Evolutionary conservation across 441 rosid genomes (phyloP), one percentile per base, ranked within the genome.

Genomic region (Gossypium schwendimanii): DNA sequence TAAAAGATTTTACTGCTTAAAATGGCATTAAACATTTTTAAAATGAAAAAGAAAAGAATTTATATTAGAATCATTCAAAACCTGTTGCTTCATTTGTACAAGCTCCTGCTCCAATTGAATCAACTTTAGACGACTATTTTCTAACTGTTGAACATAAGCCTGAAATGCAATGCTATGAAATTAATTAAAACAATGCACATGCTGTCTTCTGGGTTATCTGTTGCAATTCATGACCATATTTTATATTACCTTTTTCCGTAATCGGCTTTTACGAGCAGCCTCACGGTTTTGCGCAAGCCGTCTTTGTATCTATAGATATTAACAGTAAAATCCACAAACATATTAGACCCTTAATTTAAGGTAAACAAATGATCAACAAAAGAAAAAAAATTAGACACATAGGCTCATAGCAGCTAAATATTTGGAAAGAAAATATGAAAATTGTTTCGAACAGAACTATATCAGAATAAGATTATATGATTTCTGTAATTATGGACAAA

Each of bases 261-360:
- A 52, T 67, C 98, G 99, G 80, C 97, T 87, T 82, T 95, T 95
- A 71, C 97, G 94, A 60, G 99, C 98, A 82, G 99, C 99, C 81
- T 95, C 98, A 1, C 98, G 97, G 53, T 95, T 95, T 82, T 92
- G 98, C 17, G 98, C 98, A 65, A 95, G 97, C 63, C 99, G 89
- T 79, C 98, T 89, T 76, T 91, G 97, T 75, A 89, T 78, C 98
- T 92, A 76, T 50, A 60, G 54, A 80, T 24, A 75, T 60, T 44
- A 11, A 71, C 63, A 65, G 71, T 63, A 14, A 72, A 33, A 69
- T 72, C 63, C 39, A 12, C 58, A 70, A 78, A 60, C 64, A 26
- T 44, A 67, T 41, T 72, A 47, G 45, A 45, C 45, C 71, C 69
- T 12, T 31, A 12, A 39, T 23, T 61, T 55, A 50, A 82, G 65